Percentiles rank a stretch among this genome's conserved stretches.
phyloP scores from a whole-genome alignment of 1,139 yeast species.

The Nakaseomyces glabratus region DNA sequence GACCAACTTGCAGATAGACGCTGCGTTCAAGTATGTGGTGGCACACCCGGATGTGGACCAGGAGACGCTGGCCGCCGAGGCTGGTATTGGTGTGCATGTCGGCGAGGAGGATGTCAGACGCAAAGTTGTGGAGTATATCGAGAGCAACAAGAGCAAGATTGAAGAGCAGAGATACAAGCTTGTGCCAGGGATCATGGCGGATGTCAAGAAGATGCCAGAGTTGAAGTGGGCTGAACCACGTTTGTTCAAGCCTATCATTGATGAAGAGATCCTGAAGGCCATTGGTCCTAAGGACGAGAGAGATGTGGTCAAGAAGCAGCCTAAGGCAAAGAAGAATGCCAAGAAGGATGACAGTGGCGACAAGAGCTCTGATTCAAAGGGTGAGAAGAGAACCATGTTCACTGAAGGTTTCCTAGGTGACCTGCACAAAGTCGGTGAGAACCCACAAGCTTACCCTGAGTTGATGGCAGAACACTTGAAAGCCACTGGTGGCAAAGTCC shows the following conservation, averaged over 20 bases:
- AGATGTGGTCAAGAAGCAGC: constrained; percentile 73
- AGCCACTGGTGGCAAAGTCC: constrained; percentile 71
- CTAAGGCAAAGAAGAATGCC: constrained; percentile 40
- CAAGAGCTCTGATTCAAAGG: constrained; percentile 27
- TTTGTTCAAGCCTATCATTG: constrained; percentile 78
- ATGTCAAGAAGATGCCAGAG: constrained; percentile 59
- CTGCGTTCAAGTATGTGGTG: constrained; percentile 67
- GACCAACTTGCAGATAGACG: constrained; percentile 65
- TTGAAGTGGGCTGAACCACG: constrained; percentile 91
- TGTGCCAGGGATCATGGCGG: constrained; percentile 69
- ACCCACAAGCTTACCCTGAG: constrained; percentile 83
- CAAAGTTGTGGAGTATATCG: constrained; percentile 53
- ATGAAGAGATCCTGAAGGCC: constrained; percentile 55
- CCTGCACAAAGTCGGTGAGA: constrained; percentile 90
- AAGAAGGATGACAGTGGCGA: constrained; percentile 15
- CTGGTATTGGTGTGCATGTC: constrained; percentile 79
- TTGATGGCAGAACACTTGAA: constrained; percentile 70
- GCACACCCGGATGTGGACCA: constrained; percentile 32
- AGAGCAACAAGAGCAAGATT: constrained; percentile 48
- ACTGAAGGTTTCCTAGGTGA: constrained; percentile 93
- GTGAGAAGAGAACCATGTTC: constrained; percentile 70
- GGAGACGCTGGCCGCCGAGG: constrained; percentile 45
- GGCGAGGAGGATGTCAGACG: constrained; percentile 54
- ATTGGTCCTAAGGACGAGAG: constrained; percentile 96
- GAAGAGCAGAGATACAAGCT: constrained; percentile 64